Percentiles rank a stretch among this genome's conserved stretches.
phyloP scores from a whole-genome alignment of 1,284 basidiomycete species.

The Coriolopsis trogii region DNA sequence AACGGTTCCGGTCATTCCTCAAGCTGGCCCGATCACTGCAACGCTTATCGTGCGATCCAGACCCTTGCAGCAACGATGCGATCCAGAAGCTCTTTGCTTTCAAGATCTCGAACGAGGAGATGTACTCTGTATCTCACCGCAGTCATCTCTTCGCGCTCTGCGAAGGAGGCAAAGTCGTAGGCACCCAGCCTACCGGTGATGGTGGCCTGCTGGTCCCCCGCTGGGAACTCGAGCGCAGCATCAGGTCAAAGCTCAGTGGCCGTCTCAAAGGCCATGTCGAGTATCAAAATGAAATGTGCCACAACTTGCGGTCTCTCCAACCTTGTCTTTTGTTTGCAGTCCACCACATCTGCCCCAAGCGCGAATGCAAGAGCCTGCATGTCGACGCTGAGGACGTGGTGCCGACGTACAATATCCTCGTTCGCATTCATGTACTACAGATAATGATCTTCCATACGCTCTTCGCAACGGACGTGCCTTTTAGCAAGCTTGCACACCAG shows the following conservation, averaged over 20 bases:
- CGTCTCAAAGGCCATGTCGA: conserved; percentile 36
- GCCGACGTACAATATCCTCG: conserved; percentile 43
- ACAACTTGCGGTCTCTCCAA: conserved; percentile 35
- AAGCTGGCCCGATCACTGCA: conserved; percentile 41
- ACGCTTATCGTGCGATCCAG: conserved; percentile 28
- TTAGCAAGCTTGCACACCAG: background rate
- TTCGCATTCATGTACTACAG: conserved; percentile 52
- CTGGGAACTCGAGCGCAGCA: conserved; percentile 19
- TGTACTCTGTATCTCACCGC: conserved; percentile 27
- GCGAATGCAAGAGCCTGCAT: conserved; percentile 44
- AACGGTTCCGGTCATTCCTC: conserved; percentile 39
- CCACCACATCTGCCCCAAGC: conserved; percentile 38
- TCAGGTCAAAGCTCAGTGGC: conserved; percentile 28
- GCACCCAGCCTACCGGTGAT: background rate
- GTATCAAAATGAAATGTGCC: conserved; percentile 40
- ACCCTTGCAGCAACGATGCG: conserved; percentile 30
- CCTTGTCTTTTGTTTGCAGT: conserved; percentile 44
- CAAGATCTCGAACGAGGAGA: conserved; percentile 27
- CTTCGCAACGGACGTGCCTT: conserved; percentile 26
- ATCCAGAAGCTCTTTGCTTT: conserved; percentile 46
- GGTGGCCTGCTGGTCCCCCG: conserved; percentile 9
- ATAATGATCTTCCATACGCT: conserved; percentile 46
- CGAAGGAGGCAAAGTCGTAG: background rate
- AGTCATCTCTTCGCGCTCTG: conserved; percentile 24
- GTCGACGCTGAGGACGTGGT: conserved; percentile 28